Evolutionary conservation across 2,329 filamentous ascomycete genomes (phyloP), one percentile per base, ranked within the genome.

Genomic region (Chaetomium olivaceum): DNA sequence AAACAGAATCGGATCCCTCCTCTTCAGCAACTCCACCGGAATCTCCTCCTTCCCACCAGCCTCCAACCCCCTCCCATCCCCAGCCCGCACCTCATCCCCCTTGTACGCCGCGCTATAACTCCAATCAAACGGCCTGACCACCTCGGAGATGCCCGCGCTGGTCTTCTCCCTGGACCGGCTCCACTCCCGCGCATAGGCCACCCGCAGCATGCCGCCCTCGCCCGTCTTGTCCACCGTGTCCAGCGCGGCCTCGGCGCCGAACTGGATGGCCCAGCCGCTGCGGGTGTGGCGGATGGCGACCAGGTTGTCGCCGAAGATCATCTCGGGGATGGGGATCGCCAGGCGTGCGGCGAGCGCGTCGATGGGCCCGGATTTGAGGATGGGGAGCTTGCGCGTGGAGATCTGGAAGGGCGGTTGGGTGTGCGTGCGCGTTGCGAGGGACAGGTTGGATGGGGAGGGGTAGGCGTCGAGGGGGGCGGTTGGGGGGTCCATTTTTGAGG

Each of bases 261-360:
- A 99, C 61, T 84, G 80, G 68, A 98, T 82, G 54, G 82, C 81
- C 92, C 93, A 99, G 54, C 88, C 87, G n/a, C 85, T 88, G 23
- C 85, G 83, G n/a, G 80, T 68, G 79, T 98, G 92, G 61, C 88
- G 82, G 67, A 99, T 84, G 7, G 86, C 80, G 50, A 96, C 89
- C 65, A 90, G 81, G 77, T 99, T 99, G 81, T 99, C 93, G 68
- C 95, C 95, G 76, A 99, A 99, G 70, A 99, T 99, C 95, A 99
- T 99, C 81, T 99, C 95, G 9, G 95, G 95, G 50, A 94, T 87
- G 21, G 94, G 88, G 75, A 99, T 97, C 33, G 89, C 89, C 62
- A 99, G 84, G 68, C 86, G 87, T 64, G 84, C 83, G 50, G 89
- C 89, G 87, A 99, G 91, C 46, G 86, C 87, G 75, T 97, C 93